Conservation (phyloP, 1,139 yeast species). For the Geotrichum reessii region DNA sequence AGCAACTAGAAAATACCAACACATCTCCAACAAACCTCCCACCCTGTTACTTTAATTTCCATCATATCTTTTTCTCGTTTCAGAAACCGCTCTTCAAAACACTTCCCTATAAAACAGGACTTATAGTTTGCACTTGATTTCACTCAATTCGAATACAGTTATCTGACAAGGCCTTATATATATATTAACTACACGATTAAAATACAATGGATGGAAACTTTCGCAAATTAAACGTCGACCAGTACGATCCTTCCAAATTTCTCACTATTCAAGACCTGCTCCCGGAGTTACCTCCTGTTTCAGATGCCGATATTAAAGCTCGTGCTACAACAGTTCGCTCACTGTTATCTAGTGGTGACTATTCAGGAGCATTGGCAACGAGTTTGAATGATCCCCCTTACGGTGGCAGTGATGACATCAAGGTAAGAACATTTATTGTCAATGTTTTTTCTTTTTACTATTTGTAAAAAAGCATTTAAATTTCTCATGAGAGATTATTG, state of each 20-base stretch:
- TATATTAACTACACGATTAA: neutral
- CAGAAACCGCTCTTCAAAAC: neutral
- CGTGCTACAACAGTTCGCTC: slow-evolving; percentile 56
- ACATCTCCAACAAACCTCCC: neutral
- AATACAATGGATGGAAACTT: slow-evolving; percentile 28
- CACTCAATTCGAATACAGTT: neutral
- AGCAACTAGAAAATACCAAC: neutral
- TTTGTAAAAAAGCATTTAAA: too few species aligned
- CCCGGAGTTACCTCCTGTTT: slow-evolving; percentile 45
- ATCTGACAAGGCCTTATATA: neutral
- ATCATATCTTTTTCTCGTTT: neutral
- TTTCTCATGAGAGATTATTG: too few species aligned
- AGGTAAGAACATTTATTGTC: slow-evolving; percentile 32
- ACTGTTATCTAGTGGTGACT: slow-evolving; percentile 66
- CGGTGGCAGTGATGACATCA: slow-evolving; percentile 57
- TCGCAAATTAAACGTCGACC: slow-evolving; percentile 87
- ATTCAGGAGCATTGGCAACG: slow-evolving; percentile 55
- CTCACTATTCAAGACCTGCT: slow-evolving; percentile 58
- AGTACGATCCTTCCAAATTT: slow-evolving; percentile 75
- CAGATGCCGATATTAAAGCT: slow-evolving; percentile 50
- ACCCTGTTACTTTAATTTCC: neutral
- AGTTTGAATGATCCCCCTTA: slow-evolving; percentile 77
- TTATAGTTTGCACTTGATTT: neutral
- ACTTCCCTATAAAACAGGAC: neutral
- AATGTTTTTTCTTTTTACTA: neutral